Evolutionary conservation across 495 filamentous ascomycete genomes (phyloP).

Genomic region (Daldinia childiae): DNA sequence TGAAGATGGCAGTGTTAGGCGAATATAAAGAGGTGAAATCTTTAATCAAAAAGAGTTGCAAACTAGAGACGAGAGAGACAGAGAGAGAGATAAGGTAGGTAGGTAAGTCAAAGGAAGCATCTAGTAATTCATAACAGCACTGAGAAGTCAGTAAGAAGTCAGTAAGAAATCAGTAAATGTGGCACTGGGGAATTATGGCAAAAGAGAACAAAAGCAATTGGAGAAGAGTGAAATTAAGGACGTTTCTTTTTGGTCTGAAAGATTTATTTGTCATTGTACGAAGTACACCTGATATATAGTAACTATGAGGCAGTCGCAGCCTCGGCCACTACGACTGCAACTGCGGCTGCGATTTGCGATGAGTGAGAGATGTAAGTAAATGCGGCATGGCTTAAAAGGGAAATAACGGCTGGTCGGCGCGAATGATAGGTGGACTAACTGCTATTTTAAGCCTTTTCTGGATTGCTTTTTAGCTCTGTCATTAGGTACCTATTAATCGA

Average conservation of each 20-base stretch:
- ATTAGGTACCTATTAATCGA: conserved; percentile 7
- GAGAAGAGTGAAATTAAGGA: neutral
- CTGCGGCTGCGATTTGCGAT: no score
- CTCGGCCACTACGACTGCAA: neutral
- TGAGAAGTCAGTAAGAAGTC: neutral
- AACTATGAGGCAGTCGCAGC: neutral
- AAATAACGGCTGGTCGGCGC: conserved; percentile 22
- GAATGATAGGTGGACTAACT: conserved; percentile 11
- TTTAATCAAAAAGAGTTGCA: neutral
- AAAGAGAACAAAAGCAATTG: neutral
- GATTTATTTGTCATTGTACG: neutral
- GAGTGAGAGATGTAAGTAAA: conserved; percentile 21
- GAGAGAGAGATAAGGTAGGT: neutral
- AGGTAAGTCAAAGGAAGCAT: no score
- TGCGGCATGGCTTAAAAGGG: conserved; percentile 21
- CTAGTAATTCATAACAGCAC: neutral
- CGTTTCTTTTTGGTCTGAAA: neutral
- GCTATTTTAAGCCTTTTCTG: conserved; percentile 3
- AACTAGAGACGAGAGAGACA: neutral
- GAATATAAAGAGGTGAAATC: neutral
- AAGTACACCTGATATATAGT: conserved; percentile 6
- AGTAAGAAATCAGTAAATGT: neutral
- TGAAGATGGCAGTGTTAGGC: neutral
- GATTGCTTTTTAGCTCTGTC: neutral
- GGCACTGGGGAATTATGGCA: neutral